These are phyloP conservation scores for Arthrobotrys pseudoclavata DNA, from an alignment of 2,329 filamentous ascomycete species.

Conservation along the genomic window DNA sequence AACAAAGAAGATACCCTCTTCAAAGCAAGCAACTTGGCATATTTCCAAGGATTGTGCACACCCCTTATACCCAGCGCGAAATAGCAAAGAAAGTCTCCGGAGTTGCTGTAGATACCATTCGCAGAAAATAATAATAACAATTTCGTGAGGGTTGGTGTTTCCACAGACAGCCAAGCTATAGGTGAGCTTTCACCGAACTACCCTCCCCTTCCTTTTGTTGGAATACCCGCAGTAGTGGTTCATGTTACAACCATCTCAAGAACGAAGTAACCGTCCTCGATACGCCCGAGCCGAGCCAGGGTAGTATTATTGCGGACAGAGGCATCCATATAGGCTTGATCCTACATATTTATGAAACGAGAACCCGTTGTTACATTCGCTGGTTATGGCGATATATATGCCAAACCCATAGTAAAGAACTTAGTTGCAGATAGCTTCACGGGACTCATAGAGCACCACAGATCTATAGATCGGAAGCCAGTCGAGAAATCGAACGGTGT, in stretches of 20 bases:
- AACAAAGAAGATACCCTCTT: conserved; percentile 12
- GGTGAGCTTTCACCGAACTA: neutral
- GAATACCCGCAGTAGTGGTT: conserved; percentile 17
- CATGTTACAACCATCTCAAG: conserved; percentile 15
- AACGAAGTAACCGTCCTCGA: conserved; percentile 16
- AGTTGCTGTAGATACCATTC: neutral
- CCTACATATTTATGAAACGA: conserved; percentile 35
- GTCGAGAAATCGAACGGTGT: neutral
- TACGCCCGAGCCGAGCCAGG: neutral
- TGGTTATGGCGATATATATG: conserved; percentile 5
- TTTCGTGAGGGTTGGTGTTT: neutral
- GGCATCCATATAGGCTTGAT: neutral
- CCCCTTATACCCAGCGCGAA: neutral
- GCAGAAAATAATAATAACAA: neutral
- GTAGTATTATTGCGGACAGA: conserved; percentile 5
- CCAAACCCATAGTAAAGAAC: neutral
- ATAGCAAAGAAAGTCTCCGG: neutral
- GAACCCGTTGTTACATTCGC: neutral
- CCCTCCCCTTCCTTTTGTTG: conserved; percentile 14
- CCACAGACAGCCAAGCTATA: neutral
- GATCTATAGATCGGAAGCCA: neutral
- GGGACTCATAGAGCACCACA: neutral
- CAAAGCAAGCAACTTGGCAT: conserved; percentile 17
- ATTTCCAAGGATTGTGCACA: neutral
- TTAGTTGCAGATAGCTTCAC: neutral